Evolutionary conservation across 2,329 filamentous ascomycete genomes (phyloP).

Genomic region (Exophiala sideris): DNA sequence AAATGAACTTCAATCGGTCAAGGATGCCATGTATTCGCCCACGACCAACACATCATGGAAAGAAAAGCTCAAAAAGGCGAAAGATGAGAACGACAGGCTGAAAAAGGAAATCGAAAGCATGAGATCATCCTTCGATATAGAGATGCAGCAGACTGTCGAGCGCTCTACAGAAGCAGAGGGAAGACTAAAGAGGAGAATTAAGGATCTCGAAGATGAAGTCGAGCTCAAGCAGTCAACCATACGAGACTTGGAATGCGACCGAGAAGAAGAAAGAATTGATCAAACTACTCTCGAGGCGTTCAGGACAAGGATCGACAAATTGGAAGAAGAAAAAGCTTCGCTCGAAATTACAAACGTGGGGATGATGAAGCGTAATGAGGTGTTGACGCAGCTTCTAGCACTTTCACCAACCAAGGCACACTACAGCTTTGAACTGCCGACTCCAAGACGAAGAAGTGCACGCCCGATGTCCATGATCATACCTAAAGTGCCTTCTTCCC

Average conservation of each 20-base stretch:
- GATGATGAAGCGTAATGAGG: slow-evolving; percentile 36
- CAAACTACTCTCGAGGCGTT: slow-evolving; percentile 24
- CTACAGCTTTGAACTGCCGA: slow-evolving; percentile 21
- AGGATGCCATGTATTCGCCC: slow-evolving; percentile 42
- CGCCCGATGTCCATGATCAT: slow-evolving; percentile 33
- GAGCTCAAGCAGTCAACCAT: slow-evolving; percentile 33
- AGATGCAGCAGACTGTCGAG: slow-evolving; percentile 33
- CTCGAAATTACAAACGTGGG: slow-evolving; percentile 34
- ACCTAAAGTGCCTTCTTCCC: slow-evolving; percentile 30
- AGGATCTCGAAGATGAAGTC: slow-evolving; percentile 33
- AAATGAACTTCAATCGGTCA: slow-evolving; percentile 41
- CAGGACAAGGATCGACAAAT: slow-evolving; percentile 30
- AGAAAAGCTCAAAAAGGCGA: slow-evolving; percentile 31
- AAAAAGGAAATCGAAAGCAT: slow-evolving; percentile 33
- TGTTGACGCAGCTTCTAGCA: slow-evolving; percentile 37
- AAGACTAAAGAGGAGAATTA: slow-evolving; percentile 32
- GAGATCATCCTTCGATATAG: slow-evolving; percentile 35
- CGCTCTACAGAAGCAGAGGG: slow-evolving; percentile 31
- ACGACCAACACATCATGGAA: slow-evolving; percentile 26
- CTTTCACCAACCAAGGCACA: slow-evolving; percentile 33
- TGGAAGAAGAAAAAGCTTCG: slow-evolving; percentile 32
- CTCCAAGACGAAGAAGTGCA: slow-evolving; percentile 25
- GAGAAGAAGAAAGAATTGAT: slow-evolving; percentile 30
- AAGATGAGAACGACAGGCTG: slow-evolving; percentile 33
- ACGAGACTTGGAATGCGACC: slow-evolving; percentile 34